Conservation (phyloP, 208 protist species). For the Crithidia sp. region DNA sequence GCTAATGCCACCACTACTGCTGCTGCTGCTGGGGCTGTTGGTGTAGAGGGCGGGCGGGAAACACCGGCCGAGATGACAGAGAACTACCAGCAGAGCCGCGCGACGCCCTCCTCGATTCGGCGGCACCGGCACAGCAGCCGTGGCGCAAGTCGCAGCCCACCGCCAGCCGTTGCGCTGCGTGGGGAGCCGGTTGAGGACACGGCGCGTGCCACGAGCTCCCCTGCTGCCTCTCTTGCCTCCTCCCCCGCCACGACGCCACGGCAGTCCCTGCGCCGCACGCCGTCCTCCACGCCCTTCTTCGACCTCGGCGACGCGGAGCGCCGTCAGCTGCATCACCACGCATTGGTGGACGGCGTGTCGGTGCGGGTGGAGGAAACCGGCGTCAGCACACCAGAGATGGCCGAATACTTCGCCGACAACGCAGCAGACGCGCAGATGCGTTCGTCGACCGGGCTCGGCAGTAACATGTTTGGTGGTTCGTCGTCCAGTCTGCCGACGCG, state of each 20-base stretch:
- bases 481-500: constrained; percentile 1
- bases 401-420: constrained; percentile 40
- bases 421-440: not conserved
- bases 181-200: constrained; percentile 28
- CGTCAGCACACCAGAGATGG: constrained; percentile 48
- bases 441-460: constrained; percentile 3
- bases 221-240: not conserved
- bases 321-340: too few species aligned
- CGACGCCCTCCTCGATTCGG: constrained; percentile 28
- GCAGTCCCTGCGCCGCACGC: constrained; percentile 7
- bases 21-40: not conserved
- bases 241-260: constrained; percentile 23
- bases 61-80: constrained; percentile 6
- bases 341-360: not conserved
- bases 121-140: constrained; percentile 20
- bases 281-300: not conserved
- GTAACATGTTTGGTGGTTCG: not conserved
- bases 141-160: constrained; percentile 9
- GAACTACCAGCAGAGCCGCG: constrained; percentile 28
- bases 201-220: constrained; percentile 9
- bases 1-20: too few species aligned
- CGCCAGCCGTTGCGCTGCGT: constrained; percentile 18
- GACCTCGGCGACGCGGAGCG: not conserved
- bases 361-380: constrained; percentile 25
- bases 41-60: constrained; percentile 1